Evolutionary conservation across 306 rosid species (phyloP).

Genomic region (Pterocarpus santalinus): DNA sequence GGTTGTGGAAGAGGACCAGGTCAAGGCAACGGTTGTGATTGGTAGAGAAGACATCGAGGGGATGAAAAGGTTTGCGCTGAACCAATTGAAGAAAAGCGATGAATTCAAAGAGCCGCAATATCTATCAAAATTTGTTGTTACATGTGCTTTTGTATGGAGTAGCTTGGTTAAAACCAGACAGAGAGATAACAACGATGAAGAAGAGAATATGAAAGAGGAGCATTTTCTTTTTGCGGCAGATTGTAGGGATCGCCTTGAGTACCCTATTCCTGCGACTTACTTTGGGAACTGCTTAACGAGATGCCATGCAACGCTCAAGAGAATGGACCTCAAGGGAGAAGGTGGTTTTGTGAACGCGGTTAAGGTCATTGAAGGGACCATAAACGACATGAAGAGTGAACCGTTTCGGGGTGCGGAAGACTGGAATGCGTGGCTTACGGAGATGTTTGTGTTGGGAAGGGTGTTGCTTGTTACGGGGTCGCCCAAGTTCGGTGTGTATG

Average conservation of each 20-base stretch:
- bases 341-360: constrained; percentile 49
- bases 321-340: constrained; percentile 46
- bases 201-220: constrained; percentile 35
- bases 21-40: constrained; percentile 45
- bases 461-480: constrained; percentile 46
- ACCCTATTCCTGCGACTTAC: constrained; percentile 40
- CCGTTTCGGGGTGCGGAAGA: constrained; percentile 39
- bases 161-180: constrained; percentile 42
- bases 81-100: constrained; percentile 5
- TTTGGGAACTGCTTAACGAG: constrained; percentile 54
- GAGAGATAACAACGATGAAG: neutral
- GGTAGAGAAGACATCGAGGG: constrained; percentile 35
- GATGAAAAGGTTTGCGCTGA: constrained; percentile 24
- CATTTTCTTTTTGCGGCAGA: constrained; percentile 52
- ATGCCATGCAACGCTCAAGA: constrained; percentile 38
- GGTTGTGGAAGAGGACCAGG: neutral
- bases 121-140: constrained; percentile 49
- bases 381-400: constrained; percentile 32
- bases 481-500: constrained; percentile 51
- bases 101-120: constrained; percentile 1
- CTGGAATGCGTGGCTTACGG: constrained; percentile 43
- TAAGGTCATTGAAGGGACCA: constrained; percentile 35
- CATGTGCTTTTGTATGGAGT: constrained; percentile 49
- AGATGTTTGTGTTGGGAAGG: constrained; percentile 42
- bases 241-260: constrained; percentile 48